Conservation (phyloP, 2,329 filamentous ascomycete species). For the Aspergillus arachidicola region DNA sequence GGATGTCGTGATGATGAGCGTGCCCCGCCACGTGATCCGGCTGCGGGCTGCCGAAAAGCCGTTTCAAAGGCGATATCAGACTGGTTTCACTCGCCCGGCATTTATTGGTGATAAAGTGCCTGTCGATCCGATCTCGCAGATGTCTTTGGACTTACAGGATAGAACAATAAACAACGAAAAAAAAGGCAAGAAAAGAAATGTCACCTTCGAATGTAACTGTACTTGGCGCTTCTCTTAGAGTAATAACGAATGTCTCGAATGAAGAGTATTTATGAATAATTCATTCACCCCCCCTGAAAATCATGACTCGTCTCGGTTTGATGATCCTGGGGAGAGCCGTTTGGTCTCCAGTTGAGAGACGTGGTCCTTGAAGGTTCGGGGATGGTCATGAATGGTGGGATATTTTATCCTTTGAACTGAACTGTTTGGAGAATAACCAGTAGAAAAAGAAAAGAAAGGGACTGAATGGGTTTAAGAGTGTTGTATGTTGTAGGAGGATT, state of each 20-base stretch:
- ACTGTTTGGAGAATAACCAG: neutral
- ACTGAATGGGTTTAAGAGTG: neutral
- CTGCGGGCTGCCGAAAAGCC: neutral
- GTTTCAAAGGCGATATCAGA: neutral
- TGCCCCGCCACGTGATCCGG: too few relatives aligned
- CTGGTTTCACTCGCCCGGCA: neutral
- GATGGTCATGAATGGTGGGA: neutral
- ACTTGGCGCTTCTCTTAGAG: too few relatives aligned
- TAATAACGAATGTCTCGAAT: neutral
- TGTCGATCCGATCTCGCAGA: neutral
- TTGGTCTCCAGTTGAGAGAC: neutral
- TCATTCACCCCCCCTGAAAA: slow-evolving; percentile 24
- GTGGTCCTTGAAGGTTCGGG: neutral
- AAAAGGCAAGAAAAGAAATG: neutral
- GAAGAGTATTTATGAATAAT: neutral
- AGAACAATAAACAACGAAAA: too few relatives aligned
- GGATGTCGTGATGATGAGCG: slow-evolving; percentile 27
- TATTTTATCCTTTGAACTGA: neutral
- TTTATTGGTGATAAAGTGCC: neutral
- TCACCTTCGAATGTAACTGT: neutral
- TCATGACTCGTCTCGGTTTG: slow-evolving; percentile 19
- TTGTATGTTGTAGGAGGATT: neutral
- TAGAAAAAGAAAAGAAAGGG: neutral
- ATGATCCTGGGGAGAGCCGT: neutral
- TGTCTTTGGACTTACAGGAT: neutral